Evolutionary conservation across 2,329 filamentous ascomycete species (phyloP), one percentile per base, ranked within the genome.

Genomic region (Xylariales sp.): DNA sequence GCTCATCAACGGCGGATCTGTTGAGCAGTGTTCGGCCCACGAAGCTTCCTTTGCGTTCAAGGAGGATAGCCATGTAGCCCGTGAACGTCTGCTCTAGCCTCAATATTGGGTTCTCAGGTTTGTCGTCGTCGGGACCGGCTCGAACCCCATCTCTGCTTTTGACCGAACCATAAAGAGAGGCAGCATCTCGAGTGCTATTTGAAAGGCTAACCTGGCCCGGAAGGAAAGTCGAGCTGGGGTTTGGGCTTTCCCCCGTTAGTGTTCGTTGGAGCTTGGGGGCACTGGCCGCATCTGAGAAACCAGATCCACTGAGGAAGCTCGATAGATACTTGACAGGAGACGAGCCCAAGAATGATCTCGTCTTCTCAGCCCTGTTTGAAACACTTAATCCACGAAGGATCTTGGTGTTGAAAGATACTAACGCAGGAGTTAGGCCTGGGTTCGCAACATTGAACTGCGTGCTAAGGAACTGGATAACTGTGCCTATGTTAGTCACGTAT

Each of bases 311-410:
- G 74, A 97, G 89, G 62, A 97, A 88, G 75, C 87, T 97, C 0
- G 94, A 97, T 16, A 98, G 84, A 75, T 97, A 85, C 78, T 97
- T 98, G 55, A 97, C 93, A 0, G 95, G 94, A 0, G 94, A 97
- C n/a, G 91, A 88, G 4, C 90, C 89, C 9, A 95, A 86, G 76
- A 93, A 92, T 0, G 89, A 90, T 62, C 86, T 86, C 10, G 88
- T 86, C 77, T 88, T 91, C 75, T 90, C 88, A 0, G 86, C 84
- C 48, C 90, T 86, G 39, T 88, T 83, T 23, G 87, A 83, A 48
- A 92, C 83, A 54, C 86, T 87, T 30, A 97, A 81, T 3, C 89
- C 89, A 41, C 90, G 90, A 34, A 97, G 83, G 2, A 93, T 88
- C 69, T 93, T 93, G 53, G 90, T 89, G 75, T 97, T 92, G 72